Evolutionary conservation across 306 rosid species (phyloP).

Genomic region (Casuarina cunninghamiana): DNA sequence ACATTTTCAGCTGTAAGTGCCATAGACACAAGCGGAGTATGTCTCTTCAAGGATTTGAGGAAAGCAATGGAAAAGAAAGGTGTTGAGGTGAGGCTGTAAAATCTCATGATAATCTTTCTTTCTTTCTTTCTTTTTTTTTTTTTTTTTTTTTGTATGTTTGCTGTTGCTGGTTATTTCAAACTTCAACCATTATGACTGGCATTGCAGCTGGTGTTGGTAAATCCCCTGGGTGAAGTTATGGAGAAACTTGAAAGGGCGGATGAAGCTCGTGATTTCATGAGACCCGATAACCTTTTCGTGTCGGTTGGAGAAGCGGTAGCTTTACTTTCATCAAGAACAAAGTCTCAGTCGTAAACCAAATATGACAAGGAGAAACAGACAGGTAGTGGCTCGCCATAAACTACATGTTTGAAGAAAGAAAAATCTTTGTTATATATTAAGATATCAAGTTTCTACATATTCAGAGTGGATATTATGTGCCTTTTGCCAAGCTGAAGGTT

Average conservation of each 20-base stretch:
- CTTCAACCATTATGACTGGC: conserved; percentile 4
- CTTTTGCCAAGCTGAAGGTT: conserved; percentile 5
- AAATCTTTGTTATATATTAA: conserved; percentile 14
- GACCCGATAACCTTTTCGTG: conserved; percentile 55
- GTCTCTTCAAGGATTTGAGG: conserved; percentile 66
- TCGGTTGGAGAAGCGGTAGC: conserved; percentile 77
- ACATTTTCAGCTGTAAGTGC: conserved; percentile 71
- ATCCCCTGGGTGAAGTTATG: conserved; percentile 83
- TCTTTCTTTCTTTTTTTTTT: too few relatives aligned
- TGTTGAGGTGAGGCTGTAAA: conserved; percentile 48
- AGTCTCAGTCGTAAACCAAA: conserved; percentile 32
- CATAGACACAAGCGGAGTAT: conserved; percentile 87
- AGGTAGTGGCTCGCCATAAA: conserved; percentile 9
- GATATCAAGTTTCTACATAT: conserved; percentile 13
- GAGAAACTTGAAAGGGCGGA: conserved; percentile 61
- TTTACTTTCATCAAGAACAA: conserved; percentile 52
- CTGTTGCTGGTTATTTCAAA: background rate
- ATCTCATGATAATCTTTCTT: conserved; percentile 1
- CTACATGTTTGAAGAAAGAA: conserved; percentile 10
- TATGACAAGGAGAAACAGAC: conserved; percentile 25
- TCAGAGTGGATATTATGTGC: background rate
- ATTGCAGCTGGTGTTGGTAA: conserved; percentile 79
- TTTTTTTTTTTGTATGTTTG: background rate
- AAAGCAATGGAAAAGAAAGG: conserved; percentile 51
- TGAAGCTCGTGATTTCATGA: conserved; percentile 39